Conservation (phyloP, 108 stramenopile species). For the Cyclotella kingstonii region DNA sequence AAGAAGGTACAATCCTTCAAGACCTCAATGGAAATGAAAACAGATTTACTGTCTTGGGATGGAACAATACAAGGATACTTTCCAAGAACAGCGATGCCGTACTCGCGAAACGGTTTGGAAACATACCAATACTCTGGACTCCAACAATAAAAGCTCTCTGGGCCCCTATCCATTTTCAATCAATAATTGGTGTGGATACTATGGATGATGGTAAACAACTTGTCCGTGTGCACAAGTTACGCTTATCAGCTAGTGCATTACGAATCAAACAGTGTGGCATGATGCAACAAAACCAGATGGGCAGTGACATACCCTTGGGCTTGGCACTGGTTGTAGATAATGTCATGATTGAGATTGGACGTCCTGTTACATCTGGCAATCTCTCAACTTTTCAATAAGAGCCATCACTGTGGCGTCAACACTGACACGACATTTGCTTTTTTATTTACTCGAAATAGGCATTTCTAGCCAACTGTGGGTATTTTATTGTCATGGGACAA, state of each 20-base stretch:
- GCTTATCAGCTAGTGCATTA: slow-evolving; percentile 51
- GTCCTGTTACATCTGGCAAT: neutral
- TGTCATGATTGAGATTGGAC: slow-evolving; percentile 40
- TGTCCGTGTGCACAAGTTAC: slow-evolving; percentile 48
- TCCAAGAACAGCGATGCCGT: neutral
- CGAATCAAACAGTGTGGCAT: slow-evolving; percentile 34
- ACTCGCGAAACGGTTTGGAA: slow-evolving; percentile 24
- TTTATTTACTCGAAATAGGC: too few species aligned
- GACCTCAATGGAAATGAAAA: slow-evolving; percentile 11
- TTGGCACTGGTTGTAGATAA: slow-evolving; percentile 37
- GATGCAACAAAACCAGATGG: neutral
- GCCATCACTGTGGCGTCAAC: too few species aligned
- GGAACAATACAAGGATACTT: slow-evolving; percentile 43
- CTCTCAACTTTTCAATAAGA: neutral
- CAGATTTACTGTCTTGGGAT: slow-evolving; percentile 42
- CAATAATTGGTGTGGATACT: neutral
- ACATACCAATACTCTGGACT: slow-evolving; percentile 56
- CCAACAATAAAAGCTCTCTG: slow-evolving; percentile 64
- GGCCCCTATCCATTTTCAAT: slow-evolving; percentile 37
- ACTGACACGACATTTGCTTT: too few species aligned
- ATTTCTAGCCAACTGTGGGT: too few species aligned
- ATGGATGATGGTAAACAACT: neutral
- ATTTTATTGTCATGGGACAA: too few species aligned
- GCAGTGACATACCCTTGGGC: slow-evolving; percentile 19
- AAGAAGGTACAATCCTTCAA: slow-evolving; percentile 13